These are phyloP conservation scores for Zygnema cylindricum DNA, from an alignment of 139 green algal species.

Conservation along the genomic window DNA sequence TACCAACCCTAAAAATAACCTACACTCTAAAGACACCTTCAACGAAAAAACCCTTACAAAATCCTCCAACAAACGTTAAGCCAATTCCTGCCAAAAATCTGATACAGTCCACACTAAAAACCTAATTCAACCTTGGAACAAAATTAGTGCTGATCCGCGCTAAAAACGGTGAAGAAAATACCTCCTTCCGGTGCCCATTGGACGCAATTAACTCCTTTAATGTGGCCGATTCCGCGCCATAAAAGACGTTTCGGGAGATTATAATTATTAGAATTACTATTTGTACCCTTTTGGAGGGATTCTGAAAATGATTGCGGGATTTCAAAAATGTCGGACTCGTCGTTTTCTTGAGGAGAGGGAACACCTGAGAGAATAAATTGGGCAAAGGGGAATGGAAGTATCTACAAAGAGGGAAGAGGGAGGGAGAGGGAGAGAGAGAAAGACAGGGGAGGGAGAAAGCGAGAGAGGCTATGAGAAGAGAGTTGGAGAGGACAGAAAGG, in stretches of 20 bases:
- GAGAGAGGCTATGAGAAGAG: neutral
- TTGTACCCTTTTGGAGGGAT: neutral
- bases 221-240: neutral
- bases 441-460: neutral
- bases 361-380: neutral
- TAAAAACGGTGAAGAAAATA: neutral
- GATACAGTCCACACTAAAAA: neutral
- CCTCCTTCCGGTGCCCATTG: neutral
- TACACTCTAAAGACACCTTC: neutral
- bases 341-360: neutral
- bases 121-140: neutral
- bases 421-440: neutral
- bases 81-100: neutral
- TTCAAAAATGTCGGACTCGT: neutral
- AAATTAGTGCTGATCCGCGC: neutral
- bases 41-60: neutral
- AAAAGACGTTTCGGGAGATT: neutral
- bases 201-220: slow-evolving; percentile 9
- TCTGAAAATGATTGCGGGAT: neutral
- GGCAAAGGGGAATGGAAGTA: neutral
- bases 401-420: neutral
- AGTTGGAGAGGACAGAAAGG: neutral
- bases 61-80: neutral
- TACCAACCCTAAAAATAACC: neutral
- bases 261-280: neutral